Percentiles rank a stretch among this genome's conserved stretches.
phyloP scores from a whole-genome alignment of 495 filamentous ascomycete species.

The Niebla homalea region DNA sequence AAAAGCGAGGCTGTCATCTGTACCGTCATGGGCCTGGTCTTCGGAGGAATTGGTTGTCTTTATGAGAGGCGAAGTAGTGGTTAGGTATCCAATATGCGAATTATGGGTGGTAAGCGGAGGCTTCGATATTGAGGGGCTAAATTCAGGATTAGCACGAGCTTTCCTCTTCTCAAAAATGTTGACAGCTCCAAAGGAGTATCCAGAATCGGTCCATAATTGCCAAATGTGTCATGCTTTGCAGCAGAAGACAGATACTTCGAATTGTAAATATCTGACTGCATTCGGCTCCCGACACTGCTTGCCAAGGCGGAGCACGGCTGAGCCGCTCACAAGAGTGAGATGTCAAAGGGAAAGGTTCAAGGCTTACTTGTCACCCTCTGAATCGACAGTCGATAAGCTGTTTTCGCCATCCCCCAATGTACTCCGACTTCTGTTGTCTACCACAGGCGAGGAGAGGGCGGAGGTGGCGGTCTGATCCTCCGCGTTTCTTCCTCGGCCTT shows the following conservation, averaged over 20 bases:
- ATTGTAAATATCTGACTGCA: neutral
- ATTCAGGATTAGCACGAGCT: neutral
- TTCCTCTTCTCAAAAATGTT: neutral
- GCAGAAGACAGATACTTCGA: too few species aligned
- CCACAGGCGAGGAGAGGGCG: conserved; percentile 1
- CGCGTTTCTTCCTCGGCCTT: conserved; percentile 20
- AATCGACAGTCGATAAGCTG: conserved; percentile 56
- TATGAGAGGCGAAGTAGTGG: conserved; percentile 69
- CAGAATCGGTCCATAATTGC: too few species aligned
- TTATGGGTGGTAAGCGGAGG: conserved; percentile 54
- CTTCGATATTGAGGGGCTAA: conserved; percentile 23
- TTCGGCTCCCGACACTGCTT: conserved; percentile 8
- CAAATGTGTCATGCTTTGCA: too few species aligned
- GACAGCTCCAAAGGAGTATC: neutral
- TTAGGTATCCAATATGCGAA: conserved; percentile 69
- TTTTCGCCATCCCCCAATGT: conserved; percentile 30
- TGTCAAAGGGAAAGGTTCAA: conserved; percentile 4
- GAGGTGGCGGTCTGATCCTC: conserved; percentile 19
- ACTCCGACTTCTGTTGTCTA: conserved; percentile 11
- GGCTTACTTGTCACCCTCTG: conserved; percentile 56
- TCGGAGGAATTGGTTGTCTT: conserved; percentile 39
- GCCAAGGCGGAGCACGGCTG: conserved; percentile 6
- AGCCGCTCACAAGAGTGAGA: neutral
- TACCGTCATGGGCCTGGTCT: conserved; percentile 5
- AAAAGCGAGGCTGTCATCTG: conserved; percentile 5